Conservation (phyloP, 2,329 filamentous ascomycete genomes). For the Fusarium tjaetaba region DNA sequence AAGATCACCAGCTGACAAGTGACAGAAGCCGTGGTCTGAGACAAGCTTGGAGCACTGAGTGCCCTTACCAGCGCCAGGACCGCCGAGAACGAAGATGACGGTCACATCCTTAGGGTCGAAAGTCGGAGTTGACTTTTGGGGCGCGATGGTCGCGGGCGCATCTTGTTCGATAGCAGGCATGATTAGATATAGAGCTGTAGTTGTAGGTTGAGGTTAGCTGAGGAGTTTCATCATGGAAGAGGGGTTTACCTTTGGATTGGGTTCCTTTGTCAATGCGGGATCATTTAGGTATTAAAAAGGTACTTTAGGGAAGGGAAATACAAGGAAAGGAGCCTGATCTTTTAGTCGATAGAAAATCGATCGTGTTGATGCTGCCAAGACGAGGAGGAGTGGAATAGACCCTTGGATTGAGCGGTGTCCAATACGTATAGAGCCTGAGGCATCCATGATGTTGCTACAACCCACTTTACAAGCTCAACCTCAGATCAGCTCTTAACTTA, state of each 20-base stretch:
- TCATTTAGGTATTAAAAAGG: not conserved
- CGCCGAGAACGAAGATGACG: constrained; percentile 96
- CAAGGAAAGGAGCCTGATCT: constrained; percentile 1
- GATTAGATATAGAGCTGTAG: constrained; percentile 10
- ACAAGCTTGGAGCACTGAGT: constrained; percentile 94
- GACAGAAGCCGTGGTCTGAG: constrained; percentile 86
- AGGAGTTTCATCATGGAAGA: constrained; percentile 17
- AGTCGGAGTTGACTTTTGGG: constrained; percentile 65
- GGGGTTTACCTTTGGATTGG: constrained; percentile 15
- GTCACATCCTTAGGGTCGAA: constrained; percentile 83
- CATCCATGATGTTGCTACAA: constrained; percentile 16
- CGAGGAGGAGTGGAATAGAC: constrained; percentile 12
- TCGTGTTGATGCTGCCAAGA: constrained; percentile 19
- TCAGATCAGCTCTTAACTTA: not conserved
- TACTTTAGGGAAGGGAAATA: not conserved
- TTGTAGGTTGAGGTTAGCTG: not conserved
- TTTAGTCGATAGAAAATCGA: not conserved
- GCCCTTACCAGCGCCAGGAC: constrained; percentile 94
- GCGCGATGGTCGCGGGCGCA: constrained; percentile 50
- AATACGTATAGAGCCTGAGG: constrained; percentile 8
- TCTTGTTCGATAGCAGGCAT: constrained; percentile 29
- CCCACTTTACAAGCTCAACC: constrained; percentile 14
- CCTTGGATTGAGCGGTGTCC: constrained; percentile 25
- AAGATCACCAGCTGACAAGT: constrained; percentile 92
- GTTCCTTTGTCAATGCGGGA: constrained; percentile 1